phyloP scores from a whole-genome alignment of 129 eudicot species.

The Ambrosia trifida region DNA sequence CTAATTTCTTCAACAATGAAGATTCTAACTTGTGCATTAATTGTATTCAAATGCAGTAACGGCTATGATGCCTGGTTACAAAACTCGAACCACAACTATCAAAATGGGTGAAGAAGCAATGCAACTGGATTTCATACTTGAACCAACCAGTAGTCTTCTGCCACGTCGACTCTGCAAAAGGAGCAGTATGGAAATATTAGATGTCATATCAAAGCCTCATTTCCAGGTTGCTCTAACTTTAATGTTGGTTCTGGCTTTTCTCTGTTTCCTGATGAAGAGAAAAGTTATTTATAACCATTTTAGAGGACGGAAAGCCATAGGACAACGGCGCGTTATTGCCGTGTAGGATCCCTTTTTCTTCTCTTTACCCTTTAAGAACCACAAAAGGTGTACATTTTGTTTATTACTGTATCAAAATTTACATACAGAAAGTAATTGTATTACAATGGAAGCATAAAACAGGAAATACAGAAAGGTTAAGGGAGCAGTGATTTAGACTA shows the following conservation, averaged over 20 bases:
- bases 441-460: background rate
- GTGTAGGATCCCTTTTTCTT: slow-evolving; percentile 27
- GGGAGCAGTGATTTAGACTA: background rate
- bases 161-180: slow-evolving; percentile 35
- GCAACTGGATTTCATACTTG: slow-evolving; percentile 75
- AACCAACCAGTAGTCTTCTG: slow-evolving; percentile 42
- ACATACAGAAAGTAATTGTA: background rate
- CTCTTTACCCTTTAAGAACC: slow-evolving; percentile 2
- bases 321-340: slow-evolving; percentile 44
- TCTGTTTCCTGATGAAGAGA: slow-evolving; percentile 64
- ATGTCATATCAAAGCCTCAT: slow-evolving; percentile 39
- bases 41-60: slow-evolving; percentile 46
- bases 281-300: slow-evolving; percentile 37
- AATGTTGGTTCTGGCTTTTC: slow-evolving; percentile 46
- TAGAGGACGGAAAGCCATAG: slow-evolving; percentile 42
- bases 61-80: slow-evolving; percentile 84
- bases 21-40: background rate
- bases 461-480: background rate
- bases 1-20: background rate
- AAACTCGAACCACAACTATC: slow-evolving; percentile 57
- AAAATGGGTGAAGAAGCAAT: slow-evolving; percentile 56
- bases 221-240: slow-evolving; percentile 44
- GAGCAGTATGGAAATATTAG: slow-evolving; percentile 32
- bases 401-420: background rate
- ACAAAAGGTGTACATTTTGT: slow-evolving; percentile 23